These are phyloP conservation scores for Nothophoma quercina DNA, from an alignment of 2,329 filamentous ascomycete species.

Conservation along the genomic window DNA sequence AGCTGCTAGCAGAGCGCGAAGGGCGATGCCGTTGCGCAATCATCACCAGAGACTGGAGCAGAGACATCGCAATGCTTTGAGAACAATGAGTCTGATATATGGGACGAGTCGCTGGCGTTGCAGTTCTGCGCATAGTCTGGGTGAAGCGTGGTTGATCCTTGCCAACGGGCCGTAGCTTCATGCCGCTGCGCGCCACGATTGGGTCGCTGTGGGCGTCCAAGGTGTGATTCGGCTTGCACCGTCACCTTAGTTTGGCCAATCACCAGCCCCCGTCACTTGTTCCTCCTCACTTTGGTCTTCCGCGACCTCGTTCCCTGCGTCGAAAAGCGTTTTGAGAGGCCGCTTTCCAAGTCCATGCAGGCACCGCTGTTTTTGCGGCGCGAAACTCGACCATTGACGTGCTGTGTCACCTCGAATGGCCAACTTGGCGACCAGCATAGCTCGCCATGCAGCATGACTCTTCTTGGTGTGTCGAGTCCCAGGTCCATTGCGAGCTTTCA, in stretches of 20 bases:
- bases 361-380: conserved; percentile 44
- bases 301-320: conserved; percentile 33
- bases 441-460: conserved; percentile 30
- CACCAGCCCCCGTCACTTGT: conserved; percentile 15
- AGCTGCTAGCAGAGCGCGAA: conserved; percentile 18
- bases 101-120: conserved; percentile 16
- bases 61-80: conserved; percentile 3
- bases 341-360: conserved; percentile 40
- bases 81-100: conserved; percentile 16
- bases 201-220: conserved; percentile 10
- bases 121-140: conserved; percentile 15
- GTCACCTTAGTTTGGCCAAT: conserved; percentile 28
- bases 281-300: conserved; percentile 30
- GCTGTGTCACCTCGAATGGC: conserved; percentile 35
- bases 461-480: conserved; percentile 39
- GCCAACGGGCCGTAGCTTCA: conserved; percentile 35
- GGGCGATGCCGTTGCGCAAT: conserved; percentile 22
- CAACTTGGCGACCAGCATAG: conserved; percentile 41
- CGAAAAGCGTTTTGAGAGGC: conserved; percentile 35
- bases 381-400: conserved; percentile 43
- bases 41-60: conserved; percentile 25
- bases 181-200: conserved; percentile 15
- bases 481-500: conserved; percentile 37
- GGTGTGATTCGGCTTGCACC: conserved; percentile 23
- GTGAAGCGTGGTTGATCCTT: conserved; percentile 28